phyloP scores from a whole-genome alignment of 805 yeast genomes.

The Candida xyloterini region DNA sequence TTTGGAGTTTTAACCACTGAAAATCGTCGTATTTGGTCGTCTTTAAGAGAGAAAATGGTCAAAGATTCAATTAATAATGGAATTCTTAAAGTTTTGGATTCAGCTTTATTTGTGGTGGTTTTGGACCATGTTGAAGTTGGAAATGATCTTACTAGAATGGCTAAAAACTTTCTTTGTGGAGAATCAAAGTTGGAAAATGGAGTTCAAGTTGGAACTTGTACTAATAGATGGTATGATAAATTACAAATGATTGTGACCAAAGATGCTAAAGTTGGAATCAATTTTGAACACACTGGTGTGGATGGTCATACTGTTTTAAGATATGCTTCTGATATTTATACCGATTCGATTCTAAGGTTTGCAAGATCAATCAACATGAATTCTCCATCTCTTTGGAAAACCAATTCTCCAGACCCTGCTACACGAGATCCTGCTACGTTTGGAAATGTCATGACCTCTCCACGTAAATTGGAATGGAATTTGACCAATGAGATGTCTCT shows the following conservation, averaged over 20 bases:
- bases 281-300: conserved; percentile 92
- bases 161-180: conserved; percentile 88
- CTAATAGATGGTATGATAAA: conserved; percentile 91
- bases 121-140: conserved; percentile 70
- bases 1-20: conserved; percentile 91
- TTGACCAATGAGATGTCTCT: conserved; percentile 73
- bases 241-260: conserved; percentile 81
- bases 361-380: conserved; percentile 78
- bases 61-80: conserved; percentile 56
- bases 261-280: conserved; percentile 89
- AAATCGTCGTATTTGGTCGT: conserved; percentile 85
- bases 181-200: conserved; percentile 75
- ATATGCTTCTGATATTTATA: conserved; percentile 84
- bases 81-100: conserved; percentile 71
- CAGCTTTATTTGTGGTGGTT: conserved; percentile 79
- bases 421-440: conserved; percentile 41
- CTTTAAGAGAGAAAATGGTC: conserved; percentile 52
- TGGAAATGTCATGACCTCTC: conserved; percentile 59
- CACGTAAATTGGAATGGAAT: conserved; percentile 87
- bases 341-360: conserved; percentile 84
- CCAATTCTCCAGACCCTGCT: conserved; percentile 46
- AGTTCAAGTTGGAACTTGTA: conserved; percentile 89
- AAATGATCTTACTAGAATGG: conserved; percentile 60
- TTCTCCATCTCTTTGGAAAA: conserved; percentile 68
- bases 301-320: conserved; percentile 93